phyloP scores from a whole-genome alignment of 2,329 filamentous ascomycete genomes.

The Pseudopyrenochaeta lycopersici region DNA sequence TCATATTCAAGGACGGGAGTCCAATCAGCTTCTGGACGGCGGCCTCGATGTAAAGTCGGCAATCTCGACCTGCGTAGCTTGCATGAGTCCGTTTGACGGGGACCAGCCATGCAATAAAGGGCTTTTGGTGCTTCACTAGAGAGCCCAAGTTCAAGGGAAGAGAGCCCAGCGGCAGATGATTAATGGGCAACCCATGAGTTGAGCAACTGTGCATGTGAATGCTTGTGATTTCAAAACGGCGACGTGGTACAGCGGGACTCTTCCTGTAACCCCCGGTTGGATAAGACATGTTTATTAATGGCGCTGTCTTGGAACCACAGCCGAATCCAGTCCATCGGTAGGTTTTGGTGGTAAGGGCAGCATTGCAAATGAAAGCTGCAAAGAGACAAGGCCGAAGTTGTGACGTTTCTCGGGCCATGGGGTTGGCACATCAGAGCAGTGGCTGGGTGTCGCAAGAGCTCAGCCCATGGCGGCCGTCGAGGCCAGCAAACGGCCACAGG shows the following conservation, averaged over 20 bases:
- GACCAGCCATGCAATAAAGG: neutral
- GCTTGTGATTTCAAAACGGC: neutral
- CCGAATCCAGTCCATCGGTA: constrained; percentile 8
- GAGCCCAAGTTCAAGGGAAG: neutral
- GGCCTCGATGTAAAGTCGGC: neutral
- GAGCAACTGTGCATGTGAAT: neutral
- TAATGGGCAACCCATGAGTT: neutral
- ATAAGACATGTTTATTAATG: too few species aligned
- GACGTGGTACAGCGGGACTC: constrained; percentile 11
- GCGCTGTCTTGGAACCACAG: constrained; percentile 5
- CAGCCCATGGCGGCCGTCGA: neutral
- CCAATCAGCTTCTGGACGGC: constrained; percentile 17
- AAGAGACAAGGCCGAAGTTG: neutral
- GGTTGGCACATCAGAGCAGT: neutral
- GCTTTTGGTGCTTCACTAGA: neutral
- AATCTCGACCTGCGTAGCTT: neutral
- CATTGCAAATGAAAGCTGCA: constrained; percentile 1
- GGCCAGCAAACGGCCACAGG: neutral
- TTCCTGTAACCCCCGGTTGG: too few species aligned
- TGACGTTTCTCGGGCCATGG: neutral
- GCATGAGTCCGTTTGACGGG: neutral
- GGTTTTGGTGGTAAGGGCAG: constrained; percentile 4
- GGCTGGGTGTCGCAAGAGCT: neutral
- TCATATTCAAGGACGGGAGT: constrained; percentile 1
- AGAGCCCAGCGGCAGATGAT: neutral